Conservation (phyloP, 305 asterid species). For the Petunia hybrid region DNA sequence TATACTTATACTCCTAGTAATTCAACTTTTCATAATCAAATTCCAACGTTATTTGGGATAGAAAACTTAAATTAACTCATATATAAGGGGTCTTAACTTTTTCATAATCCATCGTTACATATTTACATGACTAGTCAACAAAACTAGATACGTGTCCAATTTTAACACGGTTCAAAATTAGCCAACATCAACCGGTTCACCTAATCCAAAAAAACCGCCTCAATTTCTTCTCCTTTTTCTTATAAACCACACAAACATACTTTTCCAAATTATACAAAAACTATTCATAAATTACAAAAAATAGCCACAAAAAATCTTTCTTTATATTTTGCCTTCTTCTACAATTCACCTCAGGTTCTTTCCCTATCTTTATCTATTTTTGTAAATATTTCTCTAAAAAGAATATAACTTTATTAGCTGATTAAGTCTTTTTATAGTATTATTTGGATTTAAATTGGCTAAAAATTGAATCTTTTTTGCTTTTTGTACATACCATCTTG, state of each 20-base stretch:
- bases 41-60: background rate
- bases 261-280: slow-evolving; percentile 26
- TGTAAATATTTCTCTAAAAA: slow-evolving; percentile 42
- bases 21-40: too few species aligned
- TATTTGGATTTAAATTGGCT: slow-evolving; percentile 4
- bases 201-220: background rate
- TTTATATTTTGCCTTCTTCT: slow-evolving; percentile 35
- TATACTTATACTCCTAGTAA: too few species aligned
- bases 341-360: slow-evolving; percentile 43
- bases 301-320: slow-evolving; percentile 31
- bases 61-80: background rate
- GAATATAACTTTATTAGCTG: slow-evolving; percentile 11
- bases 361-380: slow-evolving; percentile 22
- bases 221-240: slow-evolving; percentile 32
- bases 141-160: background rate
- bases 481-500: slow-evolving; percentile 4
- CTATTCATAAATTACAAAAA: slow-evolving; percentile 29
- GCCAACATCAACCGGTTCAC: slow-evolving; percentile 36
- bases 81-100: background rate
- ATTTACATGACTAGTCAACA: too few species aligned
- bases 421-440: slow-evolving; percentile 2
- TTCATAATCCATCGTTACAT: too few species aligned
- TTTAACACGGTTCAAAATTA: slow-evolving; percentile 10
- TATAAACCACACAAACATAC: slow-evolving; percentile 61
- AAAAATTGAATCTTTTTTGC: background rate